Evolutionary conservation across 2,329 filamentous ascomycete species (phyloP).

Genomic region (Exophiala alcalophila): DNA sequence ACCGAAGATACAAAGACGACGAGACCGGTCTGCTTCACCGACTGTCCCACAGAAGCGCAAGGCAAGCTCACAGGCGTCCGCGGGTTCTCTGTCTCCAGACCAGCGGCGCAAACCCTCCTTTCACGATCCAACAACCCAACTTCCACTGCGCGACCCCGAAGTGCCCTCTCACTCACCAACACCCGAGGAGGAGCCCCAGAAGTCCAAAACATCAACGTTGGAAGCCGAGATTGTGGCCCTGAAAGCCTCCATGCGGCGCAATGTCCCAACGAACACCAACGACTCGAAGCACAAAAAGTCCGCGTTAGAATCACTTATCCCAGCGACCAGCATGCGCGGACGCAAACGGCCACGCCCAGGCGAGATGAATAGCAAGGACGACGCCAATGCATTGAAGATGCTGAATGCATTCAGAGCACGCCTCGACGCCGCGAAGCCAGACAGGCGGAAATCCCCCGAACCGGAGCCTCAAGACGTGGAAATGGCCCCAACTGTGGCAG

Average conservation of each 20-base stretch:
- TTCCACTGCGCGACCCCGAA: slow-evolving; percentile 46
- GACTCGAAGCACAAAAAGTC: slow-evolving; percentile 43
- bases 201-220: slow-evolving; percentile 33
- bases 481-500: slow-evolving; percentile 17
- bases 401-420: slow-evolving; percentile 78
- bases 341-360: slow-evolving; percentile 44
- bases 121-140: slow-evolving; percentile 43
- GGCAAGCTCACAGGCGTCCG: slow-evolving; percentile 15
- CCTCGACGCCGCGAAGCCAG: slow-evolving; percentile 53
- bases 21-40: slow-evolving; percentile 37
- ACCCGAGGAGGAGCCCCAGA: slow-evolving; percentile 28
- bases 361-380: slow-evolving; percentile 49
- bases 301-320: slow-evolving; percentile 49
- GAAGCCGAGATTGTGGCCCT: slow-evolving; percentile 47
- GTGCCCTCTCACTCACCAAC: slow-evolving; percentile 37
- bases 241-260: slow-evolving; percentile 49
- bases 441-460: slow-evolving; percentile 31
- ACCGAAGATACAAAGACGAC: slow-evolving; percentile 19
- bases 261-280: slow-evolving; percentile 33
- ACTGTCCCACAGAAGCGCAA: slow-evolving; percentile 26
- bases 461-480: slow-evolving; percentile 5
- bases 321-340: slow-evolving; percentile 46
- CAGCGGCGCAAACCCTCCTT: slow-evolving; percentile 37
- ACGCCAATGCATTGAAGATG: slow-evolving; percentile 64
- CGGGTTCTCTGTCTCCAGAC: slow-evolving; percentile 26